Evolutionary conservation across 768 basidiomycete species (phyloP), one percentile per base, ranked within the genome.

Genomic region (Lactarius sp.): DNA sequence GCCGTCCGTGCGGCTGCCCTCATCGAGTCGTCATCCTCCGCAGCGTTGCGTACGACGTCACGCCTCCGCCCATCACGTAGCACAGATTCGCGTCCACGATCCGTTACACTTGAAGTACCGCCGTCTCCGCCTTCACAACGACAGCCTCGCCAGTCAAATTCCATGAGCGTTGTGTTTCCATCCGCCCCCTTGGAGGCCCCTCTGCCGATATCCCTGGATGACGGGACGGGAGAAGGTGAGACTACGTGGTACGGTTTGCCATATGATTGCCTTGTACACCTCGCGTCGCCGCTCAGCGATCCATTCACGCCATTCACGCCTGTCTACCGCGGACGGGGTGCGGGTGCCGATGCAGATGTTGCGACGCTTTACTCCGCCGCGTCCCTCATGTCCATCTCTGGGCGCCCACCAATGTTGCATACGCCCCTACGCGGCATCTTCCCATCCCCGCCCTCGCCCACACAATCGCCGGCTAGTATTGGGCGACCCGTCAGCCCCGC

Each of bases 291-390:
- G 6, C 83, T 87, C 68, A n/a, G 52, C 44, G 83, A 85, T 62
- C 67, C 75, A 6, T 77, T 78, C 62, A 64, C 70, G 53, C 77
- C 84, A 0, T 86, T 84, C 70, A 75, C 81, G 0, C 76, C 80
- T 1, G 73, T 77, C 13, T 66, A 70, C 41, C 67, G 65, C 14
- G 61, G 65, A 5, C 65, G 61, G 4, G 46, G 47, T 20, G 76
- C 80, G 39, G 76, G 77, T 13, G 79, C 80, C 20, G 92, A 93
- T 73, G 80, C 87, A 0, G 92, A 94, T 56, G 87, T 91, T 10
- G 88, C 90, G 18, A 92, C 91, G 4, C 78, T 93, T 6, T 94
- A 93, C 73, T 90, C 90, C n/a, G 90, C 90, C 0, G 90, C 89
- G 6, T 90, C 88, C 2, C 78, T 93, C 27, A 83, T 85, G 75